Evolutionary conservation across 202 grass and related monocot genomes (phyloP).

Genomic region (Schoenoplectus tabernaemontani): DNA sequence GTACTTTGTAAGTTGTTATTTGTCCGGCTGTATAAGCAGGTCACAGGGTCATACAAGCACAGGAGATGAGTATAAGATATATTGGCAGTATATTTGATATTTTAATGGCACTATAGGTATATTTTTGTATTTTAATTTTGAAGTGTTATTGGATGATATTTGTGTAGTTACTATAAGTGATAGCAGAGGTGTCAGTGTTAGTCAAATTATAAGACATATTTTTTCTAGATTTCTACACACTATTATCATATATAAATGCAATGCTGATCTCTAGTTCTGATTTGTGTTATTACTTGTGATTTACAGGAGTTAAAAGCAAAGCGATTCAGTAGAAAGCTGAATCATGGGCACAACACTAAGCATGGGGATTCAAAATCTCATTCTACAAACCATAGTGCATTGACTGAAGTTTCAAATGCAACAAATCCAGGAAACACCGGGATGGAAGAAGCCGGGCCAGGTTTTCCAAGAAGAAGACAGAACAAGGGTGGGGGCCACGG

Average conservation of each 20-base stretch:
- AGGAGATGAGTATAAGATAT: not conserved
- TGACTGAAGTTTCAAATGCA: constrained; percentile 42
- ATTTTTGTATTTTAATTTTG: not conserved
- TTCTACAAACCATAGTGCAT: constrained; percentile 10
- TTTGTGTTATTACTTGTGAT: not conserved
- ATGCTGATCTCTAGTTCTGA: not conserved
- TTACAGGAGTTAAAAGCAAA: constrained; percentile 54
- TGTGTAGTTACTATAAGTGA: not conserved
- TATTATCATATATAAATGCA: not conserved
- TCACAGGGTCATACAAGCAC: not conserved
- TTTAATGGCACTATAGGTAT: not conserved
- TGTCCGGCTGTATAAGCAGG: not conserved
- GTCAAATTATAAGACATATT: not conserved
- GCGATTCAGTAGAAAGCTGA: constrained; percentile 35
- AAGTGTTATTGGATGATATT: not conserved
- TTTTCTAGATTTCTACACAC: not conserved
- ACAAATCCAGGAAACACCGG: constrained; percentile 33
- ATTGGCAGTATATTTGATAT: not conserved
- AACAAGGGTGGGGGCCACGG: constrained; percentile 46
- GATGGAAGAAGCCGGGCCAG: constrained; percentile 53
- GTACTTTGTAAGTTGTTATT: not conserved
- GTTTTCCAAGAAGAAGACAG: constrained; percentile 60
- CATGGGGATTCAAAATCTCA: constrained; percentile 40
- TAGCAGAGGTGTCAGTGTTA: not conserved
- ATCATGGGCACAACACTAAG: constrained; percentile 24